These are phyloP conservation scores for Leptomonas seymouri DNA, from an alignment of 208 protist species.

Conservation along the genomic window DNA sequence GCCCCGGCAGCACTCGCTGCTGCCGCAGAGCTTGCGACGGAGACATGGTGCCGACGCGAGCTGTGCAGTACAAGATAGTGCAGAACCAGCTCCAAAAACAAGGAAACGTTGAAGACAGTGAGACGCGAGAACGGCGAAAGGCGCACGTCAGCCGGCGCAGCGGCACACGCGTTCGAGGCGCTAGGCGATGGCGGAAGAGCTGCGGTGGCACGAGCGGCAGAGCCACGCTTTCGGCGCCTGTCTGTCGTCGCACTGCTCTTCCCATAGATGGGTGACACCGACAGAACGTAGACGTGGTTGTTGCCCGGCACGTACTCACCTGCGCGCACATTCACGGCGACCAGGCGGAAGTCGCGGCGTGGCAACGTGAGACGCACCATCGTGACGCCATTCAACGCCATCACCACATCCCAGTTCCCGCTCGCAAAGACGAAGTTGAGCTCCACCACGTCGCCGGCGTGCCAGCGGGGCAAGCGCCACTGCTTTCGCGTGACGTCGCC, in stretches of 20 bases:
- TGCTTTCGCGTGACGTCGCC: conserved; percentile 24
- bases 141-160: conserved; percentile 29
- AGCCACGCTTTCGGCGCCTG: not conserved
- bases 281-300: conserved; percentile 32
- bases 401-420: conserved; percentile 38
- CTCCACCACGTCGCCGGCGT: conserved; percentile 45
- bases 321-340: conserved; percentile 27
- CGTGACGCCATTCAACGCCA: conserved; percentile 54
- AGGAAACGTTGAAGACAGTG: conserved; percentile 31
- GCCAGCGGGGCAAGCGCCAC: conserved; percentile 39
- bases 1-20: not conserved
- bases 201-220: not conserved
- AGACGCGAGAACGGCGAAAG: conserved; percentile 31
- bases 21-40: not conserved
- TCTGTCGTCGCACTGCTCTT: not conserved
- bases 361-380: conserved; percentile 51
- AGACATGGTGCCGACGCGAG: conserved; percentile 13
- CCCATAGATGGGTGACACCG: conserved; percentile 17
- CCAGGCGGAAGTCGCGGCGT: conserved; percentile 25
- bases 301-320: conserved; percentile 23
- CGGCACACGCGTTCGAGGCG: not conserved
- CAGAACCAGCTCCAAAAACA: conserved; percentile 32
- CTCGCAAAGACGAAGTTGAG: conserved; percentile 52
- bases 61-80: conserved; percentile 36
- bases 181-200: not conserved